Conservation (phyloP, 768 basidiomycete genomes). For the Hygrophorus russula region DNA sequence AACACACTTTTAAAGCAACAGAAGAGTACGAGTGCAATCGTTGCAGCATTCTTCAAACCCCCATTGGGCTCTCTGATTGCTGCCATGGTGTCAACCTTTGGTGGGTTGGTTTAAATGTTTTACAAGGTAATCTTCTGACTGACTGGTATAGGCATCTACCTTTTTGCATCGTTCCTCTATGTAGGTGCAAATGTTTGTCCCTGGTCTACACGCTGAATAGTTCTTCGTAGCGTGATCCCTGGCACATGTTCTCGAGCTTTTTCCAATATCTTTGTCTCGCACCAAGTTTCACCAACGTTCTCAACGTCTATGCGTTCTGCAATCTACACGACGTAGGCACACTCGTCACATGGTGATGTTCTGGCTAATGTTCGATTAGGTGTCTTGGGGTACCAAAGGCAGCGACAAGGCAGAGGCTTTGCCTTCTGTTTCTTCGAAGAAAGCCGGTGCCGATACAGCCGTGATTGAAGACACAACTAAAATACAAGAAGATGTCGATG, state of each 20-base stretch:
- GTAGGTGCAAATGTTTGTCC: slow-evolving; percentile 29
- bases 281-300: slow-evolving; percentile 87
- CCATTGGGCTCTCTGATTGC: slow-evolving; percentile 76
- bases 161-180: slow-evolving; percentile 76
- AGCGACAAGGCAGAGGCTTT: slow-evolving; percentile 86
- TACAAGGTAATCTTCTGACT: slow-evolving; percentile 7
- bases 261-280: slow-evolving; percentile 84
- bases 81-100: slow-evolving; percentile 83
- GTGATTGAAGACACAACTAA: slow-evolving; percentile 70
- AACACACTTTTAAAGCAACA: slow-evolving; percentile 33
- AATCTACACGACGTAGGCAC: slow-evolving; percentile 77
- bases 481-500: slow-evolving; percentile 70
- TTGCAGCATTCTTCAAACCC: slow-evolving; percentile 57
- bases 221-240: slow-evolving; percentile 69
- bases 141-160: slow-evolving; percentile 58
- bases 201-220: slow-evolving; percentile 18
- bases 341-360: not conserved
- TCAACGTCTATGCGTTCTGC: slow-evolving; percentile 96
- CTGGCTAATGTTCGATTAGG: slow-evolving; percentile 23
- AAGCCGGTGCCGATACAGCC: slow-evolving; percentile 48
- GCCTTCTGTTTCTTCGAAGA: slow-evolving; percentile 49
- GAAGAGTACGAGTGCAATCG: slow-evolving; percentile 36
- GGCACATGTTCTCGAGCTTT: slow-evolving; percentile 97
- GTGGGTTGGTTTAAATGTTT: slow-evolving; percentile 22
- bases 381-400: slow-evolving; percentile 93